A percentile compares a stretch with the other conserved stretches of the same genome.
Evolutionary conservation across 805 yeast genomes (phyloP).

Genomic region (Isabelozyma pseudorhagii): DNA sequence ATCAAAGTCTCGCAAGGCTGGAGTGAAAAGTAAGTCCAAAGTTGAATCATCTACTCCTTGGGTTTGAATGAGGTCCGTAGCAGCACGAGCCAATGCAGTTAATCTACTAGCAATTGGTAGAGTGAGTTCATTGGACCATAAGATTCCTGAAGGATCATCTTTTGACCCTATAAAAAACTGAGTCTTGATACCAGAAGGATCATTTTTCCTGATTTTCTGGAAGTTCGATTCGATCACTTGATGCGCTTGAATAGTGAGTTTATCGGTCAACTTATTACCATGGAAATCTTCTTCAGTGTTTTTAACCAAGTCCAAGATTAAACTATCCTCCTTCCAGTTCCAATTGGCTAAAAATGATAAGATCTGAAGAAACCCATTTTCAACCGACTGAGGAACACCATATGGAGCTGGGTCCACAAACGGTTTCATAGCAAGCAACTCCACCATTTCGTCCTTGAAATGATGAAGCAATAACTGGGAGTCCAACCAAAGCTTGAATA

Average conservation of each 20-base stretch:
- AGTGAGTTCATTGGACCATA: constrained; percentile 67
- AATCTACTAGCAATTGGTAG: constrained; percentile 83
- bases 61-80: constrained; percentile 49
- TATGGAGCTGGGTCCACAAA: constrained; percentile 90
- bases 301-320: constrained; percentile 73
- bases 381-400: constrained; percentile 72
- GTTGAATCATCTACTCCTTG: constrained; percentile 40
- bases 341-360: constrained; percentile 70
- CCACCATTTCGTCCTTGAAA: constrained; percentile 75
- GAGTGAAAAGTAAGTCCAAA: constrained; percentile 63
- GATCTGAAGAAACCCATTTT: constrained; percentile 76
- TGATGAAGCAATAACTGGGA: constrained; percentile 72
- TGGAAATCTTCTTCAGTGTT: constrained; percentile 25
- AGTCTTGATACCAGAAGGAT: constrained; percentile 75
- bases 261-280: constrained; percentile 53
- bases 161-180: constrained; percentile 83
- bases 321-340: constrained; percentile 93
- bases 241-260: constrained; percentile 56
- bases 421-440: constrained; percentile 75
- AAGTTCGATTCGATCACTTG: constrained; percentile 65
- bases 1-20: constrained; percentile 83
- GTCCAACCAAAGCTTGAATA: constrained; percentile 88
- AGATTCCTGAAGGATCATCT: constrained; percentile 80
- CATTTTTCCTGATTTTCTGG: constrained; percentile 63
- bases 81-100: constrained; percentile 82